Evolutionary conservation across 352 stramenopile species (phyloP), one percentile per base, ranked within the genome.

Genomic region (Phytophthora uliginosa): DNA sequence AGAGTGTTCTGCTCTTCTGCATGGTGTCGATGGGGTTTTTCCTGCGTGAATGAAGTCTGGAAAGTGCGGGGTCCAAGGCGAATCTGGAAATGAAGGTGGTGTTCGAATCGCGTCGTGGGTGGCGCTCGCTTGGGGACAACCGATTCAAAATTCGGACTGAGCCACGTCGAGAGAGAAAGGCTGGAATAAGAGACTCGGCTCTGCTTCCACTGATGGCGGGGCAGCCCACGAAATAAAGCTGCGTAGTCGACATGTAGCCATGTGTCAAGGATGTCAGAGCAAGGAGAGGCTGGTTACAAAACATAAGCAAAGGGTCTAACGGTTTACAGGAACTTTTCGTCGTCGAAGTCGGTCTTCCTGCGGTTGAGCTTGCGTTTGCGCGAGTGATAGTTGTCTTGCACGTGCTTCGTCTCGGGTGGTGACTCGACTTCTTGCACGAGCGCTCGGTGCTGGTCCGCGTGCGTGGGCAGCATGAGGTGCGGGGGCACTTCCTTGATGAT

Each of bases 401-500:
- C 34, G 38, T 77, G 22, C 24, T 72, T 69, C 50, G 50, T 60
- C 51, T 58, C 57, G 26, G 63, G 7, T 31, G 28, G 28, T 31
- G 28, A 4, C 7, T 7, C 36, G 22, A 66, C 67, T 63, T 47
- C 59, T 68, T 82, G 71, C 62, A 77, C 28, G 22, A 79, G 58
- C 22, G 63, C 59, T 7, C 72, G 71, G 28, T 74, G 53, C 38
- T 75, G 55, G 9, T 84, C 69, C 24, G 73, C 59, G 47, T 78
- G 73, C 20, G 71, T 73, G 15, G 77, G 68, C 36, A 93, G 80
- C 83, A 93, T 89, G 13, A 94, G 79, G 54, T 94, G 68, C 38
- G 74, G 59, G 0, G 87, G 87, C 33, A 94, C 74, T 9, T 91
- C 84, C 36, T 82, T 18, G 34, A 94, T 22, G 52, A 94, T 83